A percentile compares a stretch with the other conserved stretches of the same genome.
Conservation (phyloP, 2,329 filamentous ascomycete genomes). For the Aspergillus glaucus region DNA sequence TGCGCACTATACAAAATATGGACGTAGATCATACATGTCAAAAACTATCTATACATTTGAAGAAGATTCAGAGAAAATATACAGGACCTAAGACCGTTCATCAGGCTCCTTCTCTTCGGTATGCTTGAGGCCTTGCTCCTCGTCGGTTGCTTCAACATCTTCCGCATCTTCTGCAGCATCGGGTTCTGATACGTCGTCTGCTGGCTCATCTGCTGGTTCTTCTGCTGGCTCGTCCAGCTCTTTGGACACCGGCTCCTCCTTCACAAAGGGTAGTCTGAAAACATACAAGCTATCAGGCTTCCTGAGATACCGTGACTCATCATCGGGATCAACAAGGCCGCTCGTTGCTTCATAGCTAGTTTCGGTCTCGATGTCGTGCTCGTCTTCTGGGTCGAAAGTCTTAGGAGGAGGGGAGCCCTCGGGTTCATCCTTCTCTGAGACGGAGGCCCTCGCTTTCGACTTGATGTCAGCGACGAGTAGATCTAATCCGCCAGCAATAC, state of each 20-base stretch:
- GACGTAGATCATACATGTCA: too few species aligned
- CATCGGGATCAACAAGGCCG: conserved; percentile 10
- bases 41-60: not conserved
- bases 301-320: conserved; percentile 14
- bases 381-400: conserved; percentile 16
- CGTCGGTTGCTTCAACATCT: not conserved
- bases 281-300: not conserved
- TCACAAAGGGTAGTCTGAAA: not conserved
- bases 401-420: conserved; percentile 1
- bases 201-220: not conserved
- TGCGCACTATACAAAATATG: too few species aligned
- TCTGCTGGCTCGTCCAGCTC: not conserved
- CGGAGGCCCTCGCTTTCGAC: not conserved
- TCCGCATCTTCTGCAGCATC: not conserved
- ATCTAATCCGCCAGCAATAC: not conserved
- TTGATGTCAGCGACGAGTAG: not conserved
- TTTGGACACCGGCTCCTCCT: not conserved
- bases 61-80: not conserved
- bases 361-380: conserved; percentile 22
- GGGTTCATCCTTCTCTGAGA: not conserved
- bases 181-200: not conserved
- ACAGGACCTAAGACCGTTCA: not conserved
- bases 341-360: conserved; percentile 10
- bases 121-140: not conserved
- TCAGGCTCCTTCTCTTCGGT: not conserved